Evolutionary conservation across 2,329 filamentous ascomycete species (phyloP).

Genomic region (Pseudogymnoascus sp.): DNA sequence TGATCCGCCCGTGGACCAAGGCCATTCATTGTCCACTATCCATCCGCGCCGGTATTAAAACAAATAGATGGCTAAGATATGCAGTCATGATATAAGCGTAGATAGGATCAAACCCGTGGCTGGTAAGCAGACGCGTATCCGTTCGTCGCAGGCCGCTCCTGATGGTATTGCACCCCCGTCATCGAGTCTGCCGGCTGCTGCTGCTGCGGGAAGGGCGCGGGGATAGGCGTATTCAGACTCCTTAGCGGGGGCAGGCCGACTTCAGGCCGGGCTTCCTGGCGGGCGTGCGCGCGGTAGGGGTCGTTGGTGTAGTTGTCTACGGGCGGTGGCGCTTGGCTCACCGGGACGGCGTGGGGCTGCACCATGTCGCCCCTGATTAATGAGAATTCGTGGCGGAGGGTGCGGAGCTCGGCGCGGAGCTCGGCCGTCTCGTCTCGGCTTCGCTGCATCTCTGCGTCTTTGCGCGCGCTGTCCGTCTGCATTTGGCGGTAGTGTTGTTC

Average conservation of each 20-base stretch:
- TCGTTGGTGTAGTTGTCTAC: conserved; percentile 7
- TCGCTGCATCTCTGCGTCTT: neutral
- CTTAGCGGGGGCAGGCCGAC: conserved; percentile 45
- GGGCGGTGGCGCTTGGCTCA: neutral
- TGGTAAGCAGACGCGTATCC: neutral
- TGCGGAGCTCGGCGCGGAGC: conserved; percentile 23
- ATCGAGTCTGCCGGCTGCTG: conserved; percentile 41
- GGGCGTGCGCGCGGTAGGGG: neutral
- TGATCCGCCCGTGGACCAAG: neutral
- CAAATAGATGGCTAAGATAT: neutral
- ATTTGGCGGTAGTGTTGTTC: conserved; percentile 30
- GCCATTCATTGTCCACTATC: neutral
- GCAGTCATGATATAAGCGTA: neutral
- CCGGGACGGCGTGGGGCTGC: neutral
- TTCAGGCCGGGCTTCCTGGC: conserved; percentile 34
- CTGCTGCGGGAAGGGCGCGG: neutral
- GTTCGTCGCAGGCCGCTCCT: conserved; percentile 11
- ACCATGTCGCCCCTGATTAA: neutral
- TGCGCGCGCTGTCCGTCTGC: conserved; percentile 31
- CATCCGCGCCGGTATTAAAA: neutral
- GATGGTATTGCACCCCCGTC: conserved; percentile 54
- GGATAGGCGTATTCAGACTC: conserved; percentile 32
- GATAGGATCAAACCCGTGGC: neutral
- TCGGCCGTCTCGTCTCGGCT: conserved; percentile 10
- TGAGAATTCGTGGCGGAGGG: conserved; percentile 16